These are phyloP conservation scores for Paramarasmius palmivorus DNA, from an alignment of 1,284 basidiomycete species.

Conservation along the genomic window DNA sequence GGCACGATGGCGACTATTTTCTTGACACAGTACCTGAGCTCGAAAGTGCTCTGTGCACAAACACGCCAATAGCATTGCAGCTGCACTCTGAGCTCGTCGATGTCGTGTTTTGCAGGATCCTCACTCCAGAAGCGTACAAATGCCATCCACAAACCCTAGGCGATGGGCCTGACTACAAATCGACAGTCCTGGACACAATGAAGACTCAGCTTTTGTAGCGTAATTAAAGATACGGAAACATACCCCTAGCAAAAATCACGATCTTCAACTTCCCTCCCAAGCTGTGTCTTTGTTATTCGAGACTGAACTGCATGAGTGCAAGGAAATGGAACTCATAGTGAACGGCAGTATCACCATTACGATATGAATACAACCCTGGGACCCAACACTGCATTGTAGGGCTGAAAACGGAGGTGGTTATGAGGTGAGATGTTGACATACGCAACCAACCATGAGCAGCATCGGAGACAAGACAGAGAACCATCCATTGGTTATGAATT, in stretches of 20 bases:
- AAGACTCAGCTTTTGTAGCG: neutral
- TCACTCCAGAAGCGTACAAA: neutral
- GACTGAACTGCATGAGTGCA: neutral
- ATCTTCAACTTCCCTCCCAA: neutral
- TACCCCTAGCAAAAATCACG: neutral
- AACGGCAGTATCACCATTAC: neutral
- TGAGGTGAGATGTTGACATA: neutral
- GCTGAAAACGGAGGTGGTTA: slow-evolving; percentile 3
- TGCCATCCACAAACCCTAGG: neutral
- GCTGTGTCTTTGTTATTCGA: neutral
- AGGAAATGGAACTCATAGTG: neutral
- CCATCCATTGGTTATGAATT: neutral
- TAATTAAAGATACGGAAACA: neutral
- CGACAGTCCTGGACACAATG: neutral
- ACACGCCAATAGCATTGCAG: neutral
- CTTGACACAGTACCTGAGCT: neutral
- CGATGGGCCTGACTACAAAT: neutral
- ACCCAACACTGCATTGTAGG: neutral
- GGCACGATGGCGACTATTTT: neutral
- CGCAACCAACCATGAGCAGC: slow-evolving; percentile 11
- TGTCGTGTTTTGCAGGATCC: neutral
- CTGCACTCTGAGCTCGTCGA: neutral
- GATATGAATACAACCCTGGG: neutral
- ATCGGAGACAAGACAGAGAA: slow-evolving; percentile 9
- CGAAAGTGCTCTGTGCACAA: neutral